Evolutionary conservation across 495 filamentous ascomycete genomes (phyloP).

Genomic region (Penicillium angulare): DNA sequence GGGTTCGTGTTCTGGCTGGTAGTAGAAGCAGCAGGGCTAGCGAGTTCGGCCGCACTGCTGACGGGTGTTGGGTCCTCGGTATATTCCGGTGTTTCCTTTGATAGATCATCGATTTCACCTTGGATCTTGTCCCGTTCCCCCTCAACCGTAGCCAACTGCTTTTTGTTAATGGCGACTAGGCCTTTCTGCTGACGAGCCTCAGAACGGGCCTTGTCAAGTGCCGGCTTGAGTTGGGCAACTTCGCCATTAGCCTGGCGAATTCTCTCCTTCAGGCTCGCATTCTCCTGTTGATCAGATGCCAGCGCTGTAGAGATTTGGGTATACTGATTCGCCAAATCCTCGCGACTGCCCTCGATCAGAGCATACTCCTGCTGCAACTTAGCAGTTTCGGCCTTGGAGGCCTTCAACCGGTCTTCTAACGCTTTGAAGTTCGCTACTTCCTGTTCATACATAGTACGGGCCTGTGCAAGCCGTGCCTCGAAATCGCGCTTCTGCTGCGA

Average conservation of each 20-base stretch:
- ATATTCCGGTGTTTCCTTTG: slow-evolving; percentile 48
- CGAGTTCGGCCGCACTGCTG: slow-evolving; percentile 40
- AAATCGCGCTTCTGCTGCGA: slow-evolving; percentile 87
- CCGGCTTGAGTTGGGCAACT: slow-evolving; percentile 76
- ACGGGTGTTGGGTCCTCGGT: slow-evolving; percentile 40
- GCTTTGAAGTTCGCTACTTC: slow-evolving; percentile 83
- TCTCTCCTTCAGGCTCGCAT: slow-evolving; percentile 77
- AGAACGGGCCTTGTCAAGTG: slow-evolving; percentile 84
- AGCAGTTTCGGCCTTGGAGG: slow-evolving; percentile 73
- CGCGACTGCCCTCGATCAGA: slow-evolving; percentile 74
- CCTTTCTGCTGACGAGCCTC: slow-evolving; percentile 94
- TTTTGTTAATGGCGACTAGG: slow-evolving; percentile 94
- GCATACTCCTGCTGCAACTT: slow-evolving; percentile 80
- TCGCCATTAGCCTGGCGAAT: slow-evolving; percentile 80
- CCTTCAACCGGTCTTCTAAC: slow-evolving; percentile 76
- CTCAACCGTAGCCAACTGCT: slow-evolving; percentile 88
- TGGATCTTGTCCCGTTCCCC: slow-evolving; percentile 82
- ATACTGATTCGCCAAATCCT: slow-evolving; percentile 84
- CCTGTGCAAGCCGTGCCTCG: slow-evolving; percentile 78
- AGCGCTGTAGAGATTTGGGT: slow-evolving; percentile 70
- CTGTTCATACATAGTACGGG: slow-evolving; percentile 85
- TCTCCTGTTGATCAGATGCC: slow-evolving; percentile 86
- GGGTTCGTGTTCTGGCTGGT: slow-evolving; percentile 81
- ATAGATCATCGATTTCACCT: slow-evolving; percentile 67
- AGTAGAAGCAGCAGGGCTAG: slow-evolving; percentile 71